phyloP scores from a whole-genome alignment of 305 asterid species.

The Solanum hybrid region DNA sequence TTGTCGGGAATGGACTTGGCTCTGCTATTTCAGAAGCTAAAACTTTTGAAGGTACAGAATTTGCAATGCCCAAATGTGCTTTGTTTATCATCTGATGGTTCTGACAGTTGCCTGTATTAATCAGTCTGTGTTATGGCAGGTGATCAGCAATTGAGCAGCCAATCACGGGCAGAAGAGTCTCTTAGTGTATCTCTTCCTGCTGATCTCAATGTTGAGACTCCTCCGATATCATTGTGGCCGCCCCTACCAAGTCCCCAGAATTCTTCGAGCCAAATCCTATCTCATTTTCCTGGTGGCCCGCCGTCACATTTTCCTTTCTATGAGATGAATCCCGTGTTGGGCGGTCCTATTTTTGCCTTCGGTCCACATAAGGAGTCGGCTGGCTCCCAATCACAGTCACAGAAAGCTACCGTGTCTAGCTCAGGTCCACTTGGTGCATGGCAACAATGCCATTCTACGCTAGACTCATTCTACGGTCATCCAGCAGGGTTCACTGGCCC shows the following conservation, averaged over 20 bases:
- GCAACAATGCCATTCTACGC: slow-evolving; percentile 75
- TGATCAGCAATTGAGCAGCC: slow-evolving; percentile 48
- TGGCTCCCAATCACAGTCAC: slow-evolving; percentile 61
- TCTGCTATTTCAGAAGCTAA: slow-evolving; percentile 41
- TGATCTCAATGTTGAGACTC: slow-evolving; percentile 88
- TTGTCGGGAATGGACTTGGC: slow-evolving; percentile 42
- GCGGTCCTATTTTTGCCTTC: slow-evolving; percentile 77
- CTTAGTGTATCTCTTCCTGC: slow-evolving; percentile 91
- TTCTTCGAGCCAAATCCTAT: slow-evolving; percentile 63
- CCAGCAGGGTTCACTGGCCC: slow-evolving; percentile 80
- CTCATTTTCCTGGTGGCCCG: slow-evolving; percentile 84
- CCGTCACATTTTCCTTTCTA: slow-evolving; percentile 87
- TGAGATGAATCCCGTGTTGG: slow-evolving; percentile 85
- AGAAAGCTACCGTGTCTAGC: slow-evolving; percentile 41
- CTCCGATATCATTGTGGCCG: slow-evolving; percentile 89
- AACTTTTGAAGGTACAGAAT: slow-evolving; percentile 32
- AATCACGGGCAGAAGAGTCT: slow-evolving; percentile 64
- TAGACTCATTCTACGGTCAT: slow-evolving; percentile 88
- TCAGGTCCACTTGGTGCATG: slow-evolving; percentile 74
- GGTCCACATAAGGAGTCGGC: slow-evolving; percentile 71
- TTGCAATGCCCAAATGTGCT: slow-evolving; percentile 39
- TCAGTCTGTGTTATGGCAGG: slow-evolving; percentile 35
- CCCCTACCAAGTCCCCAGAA: slow-evolving; percentile 79
- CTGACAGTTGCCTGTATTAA: neutral
- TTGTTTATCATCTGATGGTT: slow-evolving; percentile 8